These are phyloP conservation scores for Debaryomyces subglobosus DNA, from an alignment of 1,139 yeast species.

Conservation along the genomic window DNA sequence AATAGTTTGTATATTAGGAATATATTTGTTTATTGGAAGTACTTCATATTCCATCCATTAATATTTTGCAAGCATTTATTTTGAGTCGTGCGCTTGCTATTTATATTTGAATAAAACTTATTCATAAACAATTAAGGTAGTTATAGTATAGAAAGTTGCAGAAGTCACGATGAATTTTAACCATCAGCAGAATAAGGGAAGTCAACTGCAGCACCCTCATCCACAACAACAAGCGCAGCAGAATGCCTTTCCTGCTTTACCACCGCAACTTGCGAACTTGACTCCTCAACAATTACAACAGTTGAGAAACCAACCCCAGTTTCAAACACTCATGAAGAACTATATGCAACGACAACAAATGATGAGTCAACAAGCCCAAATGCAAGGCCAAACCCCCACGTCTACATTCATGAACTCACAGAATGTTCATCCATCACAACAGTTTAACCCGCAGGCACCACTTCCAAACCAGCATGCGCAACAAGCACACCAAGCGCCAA, in stretches of 20 bases:
- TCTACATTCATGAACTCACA: constrained; percentile 3
- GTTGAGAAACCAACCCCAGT: constrained; percentile 51
- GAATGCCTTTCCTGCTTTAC: constrained; percentile 32
- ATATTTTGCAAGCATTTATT: neutral
- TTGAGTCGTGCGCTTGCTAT: constrained; percentile 7
- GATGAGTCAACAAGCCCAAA: constrained; percentile 22
- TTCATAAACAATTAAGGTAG: neutral
- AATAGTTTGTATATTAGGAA: constrained; percentile 7
- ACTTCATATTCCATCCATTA: neutral
- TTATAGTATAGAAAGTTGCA: neutral
- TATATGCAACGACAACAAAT: constrained; percentile 43
- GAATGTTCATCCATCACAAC: constrained; percentile 11
- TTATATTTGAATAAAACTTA: constrained; percentile 1
- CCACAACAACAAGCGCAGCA: constrained; percentile 14
- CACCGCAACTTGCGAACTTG: constrained; percentile 45
- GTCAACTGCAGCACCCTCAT: constrained; percentile 14
- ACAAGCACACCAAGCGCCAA: constrained; percentile 11
- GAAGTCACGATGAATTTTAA: constrained; percentile 19
- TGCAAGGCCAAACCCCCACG: constrained; percentile 5
- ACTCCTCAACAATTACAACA: constrained; percentile 52
- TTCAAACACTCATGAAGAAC: constrained; percentile 42
- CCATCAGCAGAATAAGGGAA: constrained; percentile 16
- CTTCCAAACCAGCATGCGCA: constrained; percentile 2
- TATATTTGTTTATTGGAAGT: neutral
- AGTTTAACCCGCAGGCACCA: constrained; percentile 9